Evolutionary conservation across 2,329 filamentous ascomycete species (phyloP).

Genomic region (Colletotrichum sp.): DNA sequence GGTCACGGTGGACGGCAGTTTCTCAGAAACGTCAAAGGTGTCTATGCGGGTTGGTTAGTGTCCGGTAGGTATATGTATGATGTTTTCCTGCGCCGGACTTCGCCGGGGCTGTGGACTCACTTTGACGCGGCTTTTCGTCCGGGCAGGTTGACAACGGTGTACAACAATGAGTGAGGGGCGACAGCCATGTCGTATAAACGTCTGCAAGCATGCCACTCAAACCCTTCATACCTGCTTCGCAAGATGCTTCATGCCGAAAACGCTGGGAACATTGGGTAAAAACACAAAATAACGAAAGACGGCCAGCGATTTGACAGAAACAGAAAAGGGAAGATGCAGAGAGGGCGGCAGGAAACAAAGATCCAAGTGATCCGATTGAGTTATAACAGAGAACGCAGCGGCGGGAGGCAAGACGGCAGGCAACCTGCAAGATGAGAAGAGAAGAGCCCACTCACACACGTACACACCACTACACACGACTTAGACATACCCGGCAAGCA

Average conservation of each 20-base stretch:
- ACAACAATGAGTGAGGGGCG: conserved; percentile 51
- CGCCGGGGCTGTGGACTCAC: conserved; percentile 33
- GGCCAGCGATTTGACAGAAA: conserved; percentile 20
- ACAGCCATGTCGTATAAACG: conserved; percentile 51
- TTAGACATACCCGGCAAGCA: not conserved
- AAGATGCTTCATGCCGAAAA: conserved; percentile 16
- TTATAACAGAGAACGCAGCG: conserved; percentile 13
- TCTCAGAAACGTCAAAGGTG: conserved; percentile 26
- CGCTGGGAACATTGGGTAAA: not conserved
- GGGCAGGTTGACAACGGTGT: conserved; percentile 40
- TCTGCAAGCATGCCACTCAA: conserved; percentile 46
- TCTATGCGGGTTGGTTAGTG: conserved; percentile 21
- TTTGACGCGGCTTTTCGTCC: conserved; percentile 42
- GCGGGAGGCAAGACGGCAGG: conserved; percentile 11
- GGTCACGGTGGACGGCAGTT: conserved; percentile 29
- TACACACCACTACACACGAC: not conserved
- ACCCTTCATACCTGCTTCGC: conserved; percentile 39
- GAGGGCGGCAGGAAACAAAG: conserved; percentile 4
- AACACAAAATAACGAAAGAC: conserved; percentile 15
- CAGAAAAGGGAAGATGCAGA: not conserved
- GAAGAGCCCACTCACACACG: not conserved
- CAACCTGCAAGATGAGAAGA: conserved; percentile 16
- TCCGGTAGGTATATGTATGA: not conserved
- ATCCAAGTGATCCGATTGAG: conserved; percentile 16
- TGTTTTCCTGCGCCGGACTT: not conserved